Base-by-base conservation (phyloP, 495 filamentous ascomycete species). In the Evernia prunastri region DNA sequence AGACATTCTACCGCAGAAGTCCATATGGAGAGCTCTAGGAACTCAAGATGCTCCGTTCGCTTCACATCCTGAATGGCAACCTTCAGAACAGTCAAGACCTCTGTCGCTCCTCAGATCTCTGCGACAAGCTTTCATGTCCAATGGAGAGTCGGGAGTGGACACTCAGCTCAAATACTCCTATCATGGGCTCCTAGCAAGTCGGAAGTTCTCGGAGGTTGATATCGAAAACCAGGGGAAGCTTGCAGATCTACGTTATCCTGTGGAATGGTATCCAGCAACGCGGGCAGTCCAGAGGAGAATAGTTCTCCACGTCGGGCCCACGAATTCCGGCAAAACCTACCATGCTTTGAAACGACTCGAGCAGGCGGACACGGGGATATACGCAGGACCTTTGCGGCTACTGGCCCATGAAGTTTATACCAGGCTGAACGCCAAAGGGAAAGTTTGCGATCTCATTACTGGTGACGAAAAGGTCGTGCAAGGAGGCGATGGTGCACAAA, bases 241-340 rank as follows among this genome's bases (percentile, higher is more conserved):
- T 43, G 85, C 90, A 23, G 91, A 97, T 76, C 74, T 96, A 54
- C 84, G 91, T 39, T 91, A 85, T 72, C 95, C 95, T 0, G 80
- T 84, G 58, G 94, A 97, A 71, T 97, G 92, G 94, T 99, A 87
- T 72, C 91, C 92, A 3, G 82, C 78, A 9, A 89, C 95, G 27
- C 83, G 95, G 57, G 77, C 84, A 25, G 76, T 92, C 62, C 87
- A 92, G 71, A 82, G 95, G 42, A 93, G 84, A 3, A 82, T 97
- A 61, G 89, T 97, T 78, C 77, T 99, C 12, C 95, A 99, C 71
- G 92, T 99, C 54, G 95, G 95, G 2, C 95, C 95, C 0, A 99
- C 95, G 3, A 99, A 99, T 75, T 97, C 92, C 8, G 95, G 95
- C 62, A 99, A 99, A 76, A 99, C 95, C 4, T 97, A 97, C 74